Base-by-base conservation (phyloP, 1,284 basidiomycete genomes). In the Tetrapyrgos nigripes region DNA sequence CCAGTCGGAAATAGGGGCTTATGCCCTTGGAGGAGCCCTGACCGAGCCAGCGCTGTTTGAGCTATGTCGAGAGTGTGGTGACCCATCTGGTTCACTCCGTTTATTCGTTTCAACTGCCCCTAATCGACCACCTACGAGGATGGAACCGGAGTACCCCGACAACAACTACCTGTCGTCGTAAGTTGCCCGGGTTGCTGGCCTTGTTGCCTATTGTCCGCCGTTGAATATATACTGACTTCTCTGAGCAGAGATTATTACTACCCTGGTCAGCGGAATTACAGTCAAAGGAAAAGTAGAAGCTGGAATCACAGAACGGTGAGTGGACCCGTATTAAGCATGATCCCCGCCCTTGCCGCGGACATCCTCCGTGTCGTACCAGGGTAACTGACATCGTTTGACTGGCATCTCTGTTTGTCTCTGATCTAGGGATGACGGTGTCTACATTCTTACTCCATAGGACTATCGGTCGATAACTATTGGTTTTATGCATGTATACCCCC, bases 1-100 rank as follows among this genome's bases (percentile, higher is more conserved):
- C 70, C 85, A 84, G 26, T 91, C 91, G 2, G 87, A 91, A 70
- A 84, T 92, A 52, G 89, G 88, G 29, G 81, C 83, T 10, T 85
- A 81, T 61, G 87, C 88, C 6, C 78, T 88, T 35, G 83, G 86
- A 17, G 79, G 77, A 4, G 81, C 89, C 1, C 72, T 93, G 43
- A 77, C 78, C 14, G 84, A 89, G 63, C 77, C 83, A 8, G 76
- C 80, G 48, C 74, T 94, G 14, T 85, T 87, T 66, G 79, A 83
- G 17, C 73, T 91, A 11, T 92, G 89, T 69, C 75, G 76, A 47
- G 78, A 82, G 46, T 79, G 80, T 45, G 90, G 89, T 9, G 88
- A 92, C 67, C 76, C 83, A 6, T 81, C 80, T 52, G 89, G 88
- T 3, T 84, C 82, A 2, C 80, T 93, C 50, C 92, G 91, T 70